These are phyloP conservation scores for Cyathus striatus DNA, from an alignment of 768 basidiomycete genomes.

Conservation along the genomic window DNA sequence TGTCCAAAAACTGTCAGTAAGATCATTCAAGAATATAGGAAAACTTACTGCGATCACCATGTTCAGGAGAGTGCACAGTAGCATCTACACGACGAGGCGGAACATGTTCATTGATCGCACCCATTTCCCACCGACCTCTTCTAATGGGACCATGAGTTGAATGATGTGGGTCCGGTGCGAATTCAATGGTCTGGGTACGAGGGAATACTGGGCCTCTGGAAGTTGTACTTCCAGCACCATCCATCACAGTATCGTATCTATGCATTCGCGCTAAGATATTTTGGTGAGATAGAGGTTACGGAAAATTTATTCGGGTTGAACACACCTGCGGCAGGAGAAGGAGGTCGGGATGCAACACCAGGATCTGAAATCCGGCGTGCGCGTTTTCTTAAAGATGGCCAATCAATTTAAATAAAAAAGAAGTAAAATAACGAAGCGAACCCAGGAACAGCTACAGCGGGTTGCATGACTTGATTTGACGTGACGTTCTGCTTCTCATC, in stretches of 20 bases:
- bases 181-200: conserved; percentile 36
- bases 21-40: neutral
- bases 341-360: conserved; percentile 23
- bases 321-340: conserved; percentile 27
- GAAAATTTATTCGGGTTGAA: neutral
- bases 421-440: no score
- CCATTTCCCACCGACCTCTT: conserved; percentile 17
- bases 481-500: no score
- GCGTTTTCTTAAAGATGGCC: conserved; percentile 8
- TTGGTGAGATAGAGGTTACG: neutral
- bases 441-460: no score
- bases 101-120: conserved; percentile 2
- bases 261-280: conserved; percentile 22
- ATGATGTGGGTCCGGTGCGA: conserved; percentile 20
- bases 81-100: conserved; percentile 2
- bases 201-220: conserved; percentile 19
- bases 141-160: neutral
- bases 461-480: no score
- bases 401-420: no score
- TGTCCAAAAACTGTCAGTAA: neutral
- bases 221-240: conserved; percentile 7
- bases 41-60: conserved; percentile 7
- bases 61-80: conserved; percentile 7
- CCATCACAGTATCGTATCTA: conserved; percentile 31
- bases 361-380: conserved; percentile 34